These are phyloP conservation scores for Medicago ruthenica DNA, from an alignment of 306 rosid genomes.

Conservation along the genomic window DNA sequence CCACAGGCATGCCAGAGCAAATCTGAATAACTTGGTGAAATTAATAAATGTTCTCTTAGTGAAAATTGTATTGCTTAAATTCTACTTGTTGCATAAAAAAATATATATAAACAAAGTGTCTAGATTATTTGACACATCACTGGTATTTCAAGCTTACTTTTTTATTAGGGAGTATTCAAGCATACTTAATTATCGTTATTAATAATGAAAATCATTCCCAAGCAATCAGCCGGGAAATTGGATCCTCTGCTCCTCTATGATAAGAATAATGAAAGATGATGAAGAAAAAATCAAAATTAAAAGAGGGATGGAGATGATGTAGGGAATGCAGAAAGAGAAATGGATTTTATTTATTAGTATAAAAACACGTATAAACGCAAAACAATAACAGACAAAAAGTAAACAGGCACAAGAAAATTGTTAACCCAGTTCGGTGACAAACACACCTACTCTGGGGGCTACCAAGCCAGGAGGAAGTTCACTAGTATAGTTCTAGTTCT, in stretches of 20 bases:
- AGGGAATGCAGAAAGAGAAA: no score
- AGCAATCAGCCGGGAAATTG: neutral
- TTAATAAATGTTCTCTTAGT: neutral
- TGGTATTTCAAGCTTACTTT: neutral
- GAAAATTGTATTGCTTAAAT: slow-evolving; percentile 10
- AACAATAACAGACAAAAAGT: no score
- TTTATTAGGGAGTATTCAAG: neutral
- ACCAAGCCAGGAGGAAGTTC: no score
- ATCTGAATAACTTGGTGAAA: slow-evolving; percentile 1
- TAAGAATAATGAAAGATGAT: no score
- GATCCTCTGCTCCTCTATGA: no score
- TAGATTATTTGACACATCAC: neutral
- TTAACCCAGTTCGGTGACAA: no score
- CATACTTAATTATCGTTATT: neutral
- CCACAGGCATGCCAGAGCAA: slow-evolving; percentile 33
- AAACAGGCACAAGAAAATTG: no score
- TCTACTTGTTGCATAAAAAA: neutral
- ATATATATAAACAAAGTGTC: neutral
- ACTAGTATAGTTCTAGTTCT: no score
- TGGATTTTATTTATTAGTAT: no score
- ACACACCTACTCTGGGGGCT: no score
- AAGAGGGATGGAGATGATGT: neutral
- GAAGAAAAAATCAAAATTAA: neutral
- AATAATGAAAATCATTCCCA: no score
- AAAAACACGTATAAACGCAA: no score